Conservation (phyloP, 2,329 filamentous ascomycete species). For the Sporothrix luriei region DNA sequence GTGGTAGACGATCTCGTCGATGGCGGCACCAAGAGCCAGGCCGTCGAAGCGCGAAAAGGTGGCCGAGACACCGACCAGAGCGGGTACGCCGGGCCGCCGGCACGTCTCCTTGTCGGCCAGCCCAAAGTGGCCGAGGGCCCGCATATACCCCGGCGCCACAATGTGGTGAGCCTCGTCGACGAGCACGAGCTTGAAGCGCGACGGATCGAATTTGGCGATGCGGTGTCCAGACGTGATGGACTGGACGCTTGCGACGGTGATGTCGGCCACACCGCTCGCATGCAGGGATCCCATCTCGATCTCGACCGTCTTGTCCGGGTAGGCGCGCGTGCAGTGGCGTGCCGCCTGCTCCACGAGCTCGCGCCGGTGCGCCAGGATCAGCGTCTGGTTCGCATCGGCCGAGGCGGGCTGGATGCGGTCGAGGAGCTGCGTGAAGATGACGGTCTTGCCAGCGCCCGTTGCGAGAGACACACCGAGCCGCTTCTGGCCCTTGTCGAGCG, state of each 20-base stretch:
- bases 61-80: conserved; percentile 83
- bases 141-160: conserved; percentile 78
- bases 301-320: conserved; percentile 79
- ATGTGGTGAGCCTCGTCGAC: conserved; percentile 98
- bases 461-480: conserved; percentile 82
- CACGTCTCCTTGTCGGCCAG: conserved; percentile 54
- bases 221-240: conserved; percentile 73
- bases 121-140: conserved; percentile 75
- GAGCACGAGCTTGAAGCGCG: conserved; percentile 81
- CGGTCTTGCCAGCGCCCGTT: conserved; percentile 87
- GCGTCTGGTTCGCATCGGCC: conserved; percentile 68
- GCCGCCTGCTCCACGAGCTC: conserved; percentile 95
- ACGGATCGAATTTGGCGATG: conserved; percentile 79
- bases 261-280: conserved; percentile 80
- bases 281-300: conserved; percentile 85
- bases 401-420: conserved; percentile 66
- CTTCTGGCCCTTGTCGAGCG: conserved; percentile 71
- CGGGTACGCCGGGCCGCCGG: conserved; percentile 53
- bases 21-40: conserved; percentile 75
- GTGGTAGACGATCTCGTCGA: conserved; percentile 96
- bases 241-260: conserved; percentile 87
- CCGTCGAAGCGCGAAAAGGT: conserved; percentile 79
- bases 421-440: conserved; percentile 96
- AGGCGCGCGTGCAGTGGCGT: conserved; percentile 76
- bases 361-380: conserved; percentile 88